Conservation (phyloP, 768 basidiomycete species). For the Hirschioporus abietinus region DNA sequence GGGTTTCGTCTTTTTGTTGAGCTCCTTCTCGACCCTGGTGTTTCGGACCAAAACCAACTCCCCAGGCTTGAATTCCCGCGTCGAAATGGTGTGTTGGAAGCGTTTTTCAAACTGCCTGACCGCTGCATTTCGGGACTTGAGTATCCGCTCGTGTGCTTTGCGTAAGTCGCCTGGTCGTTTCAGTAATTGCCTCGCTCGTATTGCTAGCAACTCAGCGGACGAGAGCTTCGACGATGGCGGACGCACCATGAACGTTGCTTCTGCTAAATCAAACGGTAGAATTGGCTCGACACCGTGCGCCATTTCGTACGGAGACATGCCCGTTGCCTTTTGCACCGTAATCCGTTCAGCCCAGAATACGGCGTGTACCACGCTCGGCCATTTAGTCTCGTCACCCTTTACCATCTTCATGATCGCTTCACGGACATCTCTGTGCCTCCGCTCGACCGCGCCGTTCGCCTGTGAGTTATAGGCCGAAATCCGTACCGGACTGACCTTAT, state of each 20-base stretch:
- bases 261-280: slow-evolving; percentile 17
- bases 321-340: slow-evolving; percentile 22
- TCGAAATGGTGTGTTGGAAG: slow-evolving; percentile 4
- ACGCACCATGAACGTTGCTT: slow-evolving; percentile 16
- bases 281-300: slow-evolving; percentile 12
- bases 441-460: slow-evolving; percentile 34
- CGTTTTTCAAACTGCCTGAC: not conserved
- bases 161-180: slow-evolving; percentile 9
- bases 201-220: slow-evolving; percentile 12
- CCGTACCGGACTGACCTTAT: slow-evolving; percentile 32
- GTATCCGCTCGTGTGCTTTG: not conserved
- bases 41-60: slow-evolving; percentile 9
- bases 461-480: slow-evolving; percentile 39
- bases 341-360: slow-evolving; percentile 36
- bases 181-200: slow-evolving; percentile 10
- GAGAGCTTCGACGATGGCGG: slow-evolving; percentile 6
- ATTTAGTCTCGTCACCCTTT: slow-evolving; percentile 18
- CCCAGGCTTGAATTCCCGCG: slow-evolving; percentile 7
- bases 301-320: slow-evolving; percentile 25
- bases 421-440: slow-evolving; percentile 24
- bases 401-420: slow-evolving; percentile 31
- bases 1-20: slow-evolving; percentile 11
- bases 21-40: slow-evolving; percentile 7
- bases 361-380: slow-evolving; percentile 13
- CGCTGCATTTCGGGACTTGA: not conserved